Conservation (phyloP, 2,329 filamentous ascomycete genomes). For the Arthrobotrys sphaeroides region DNA sequence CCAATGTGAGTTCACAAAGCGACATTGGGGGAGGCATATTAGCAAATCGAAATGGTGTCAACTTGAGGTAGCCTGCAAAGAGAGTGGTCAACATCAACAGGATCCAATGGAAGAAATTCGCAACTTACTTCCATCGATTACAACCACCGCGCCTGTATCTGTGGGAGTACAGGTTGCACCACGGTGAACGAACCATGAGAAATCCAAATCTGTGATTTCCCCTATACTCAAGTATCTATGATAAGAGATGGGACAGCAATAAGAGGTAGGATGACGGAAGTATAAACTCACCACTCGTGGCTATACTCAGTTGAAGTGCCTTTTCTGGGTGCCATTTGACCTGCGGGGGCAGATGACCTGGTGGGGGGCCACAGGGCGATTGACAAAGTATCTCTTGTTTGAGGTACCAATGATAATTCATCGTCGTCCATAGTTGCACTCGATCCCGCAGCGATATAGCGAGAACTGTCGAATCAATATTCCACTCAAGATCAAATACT, state of each 20-base stretch:
- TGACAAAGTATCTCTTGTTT: constrained; percentile 78
- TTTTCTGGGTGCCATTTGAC: constrained; percentile 84
- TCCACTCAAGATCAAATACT: constrained; percentile 80
- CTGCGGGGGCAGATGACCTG: background rate
- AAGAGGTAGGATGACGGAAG: constrained; percentile 26
- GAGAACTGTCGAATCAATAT: constrained; percentile 87
- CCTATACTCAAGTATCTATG: constrained; percentile 24
- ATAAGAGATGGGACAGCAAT: constrained; percentile 55
- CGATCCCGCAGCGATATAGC: constrained; percentile 78
- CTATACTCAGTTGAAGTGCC: constrained; percentile 73
- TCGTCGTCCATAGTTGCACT: constrained; percentile 94
- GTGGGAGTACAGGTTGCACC: constrained; percentile 68
- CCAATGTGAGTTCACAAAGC: constrained; percentile 74
- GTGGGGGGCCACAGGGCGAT: background rate
- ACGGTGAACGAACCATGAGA: constrained; percentile 67
- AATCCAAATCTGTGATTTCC: constrained; percentile 64
- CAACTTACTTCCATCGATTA: constrained; percentile 77
- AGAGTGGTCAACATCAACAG: constrained; percentile 26
- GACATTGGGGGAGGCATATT: constrained; percentile 95
- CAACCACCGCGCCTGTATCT: constrained; percentile 81
- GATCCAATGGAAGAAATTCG: constrained; percentile 55
- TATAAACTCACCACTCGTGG: constrained; percentile 64
- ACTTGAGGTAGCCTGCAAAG: constrained; percentile 71
- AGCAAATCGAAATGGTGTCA: constrained; percentile 83
- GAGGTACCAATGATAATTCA: constrained; percentile 97